Conservation (phyloP, 2,329 filamentous ascomycete genomes). For the Talaromyces sp. region DNA sequence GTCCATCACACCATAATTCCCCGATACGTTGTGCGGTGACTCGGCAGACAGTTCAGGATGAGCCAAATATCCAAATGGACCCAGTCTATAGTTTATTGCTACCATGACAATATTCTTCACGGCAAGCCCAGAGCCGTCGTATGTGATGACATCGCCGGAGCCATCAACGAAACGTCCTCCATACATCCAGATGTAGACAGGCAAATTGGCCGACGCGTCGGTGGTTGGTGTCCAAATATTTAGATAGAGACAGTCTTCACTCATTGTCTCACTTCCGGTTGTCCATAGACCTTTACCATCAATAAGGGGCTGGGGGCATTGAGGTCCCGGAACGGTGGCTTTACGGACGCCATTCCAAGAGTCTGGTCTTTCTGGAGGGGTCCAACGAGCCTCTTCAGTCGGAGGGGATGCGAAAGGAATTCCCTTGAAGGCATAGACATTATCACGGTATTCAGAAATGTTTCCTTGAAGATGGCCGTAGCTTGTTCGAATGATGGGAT, state of each 20-base stretch:
- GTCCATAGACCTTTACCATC: slow-evolving; percentile 6
- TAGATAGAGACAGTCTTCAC: neutral
- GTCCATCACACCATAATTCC: slow-evolving; percentile 43
- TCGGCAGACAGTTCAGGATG: slow-evolving; percentile 22
- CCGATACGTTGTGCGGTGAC: slow-evolving; percentile 12
- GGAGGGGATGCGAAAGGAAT: neutral
- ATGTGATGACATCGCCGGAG: slow-evolving; percentile 13
- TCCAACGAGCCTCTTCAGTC: neutral
- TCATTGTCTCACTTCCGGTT: neutral
- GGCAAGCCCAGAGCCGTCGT: slow-evolving; percentile 19
- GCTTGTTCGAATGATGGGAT: neutral
- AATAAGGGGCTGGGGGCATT: slow-evolving; percentile 1
- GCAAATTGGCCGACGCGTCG: neutral
- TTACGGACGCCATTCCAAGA: neutral
- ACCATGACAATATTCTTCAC: slow-evolving; percentile 20
- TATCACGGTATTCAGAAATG: neutral
- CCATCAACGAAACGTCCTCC: slow-evolving; percentile 9
- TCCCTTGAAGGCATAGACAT: neutral
- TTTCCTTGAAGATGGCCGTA: neutral
- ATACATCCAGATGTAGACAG: slow-evolving; percentile 4
- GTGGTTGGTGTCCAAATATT: neutral
- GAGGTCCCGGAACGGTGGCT: neutral
- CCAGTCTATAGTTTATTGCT: slow-evolving; percentile 25
- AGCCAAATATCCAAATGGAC: slow-evolving; percentile 20
- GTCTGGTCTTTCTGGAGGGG: neutral